Base-by-base conservation (phyloP, 2,329 filamentous ascomycete genomes). In the Curvularia lunata region DNA sequence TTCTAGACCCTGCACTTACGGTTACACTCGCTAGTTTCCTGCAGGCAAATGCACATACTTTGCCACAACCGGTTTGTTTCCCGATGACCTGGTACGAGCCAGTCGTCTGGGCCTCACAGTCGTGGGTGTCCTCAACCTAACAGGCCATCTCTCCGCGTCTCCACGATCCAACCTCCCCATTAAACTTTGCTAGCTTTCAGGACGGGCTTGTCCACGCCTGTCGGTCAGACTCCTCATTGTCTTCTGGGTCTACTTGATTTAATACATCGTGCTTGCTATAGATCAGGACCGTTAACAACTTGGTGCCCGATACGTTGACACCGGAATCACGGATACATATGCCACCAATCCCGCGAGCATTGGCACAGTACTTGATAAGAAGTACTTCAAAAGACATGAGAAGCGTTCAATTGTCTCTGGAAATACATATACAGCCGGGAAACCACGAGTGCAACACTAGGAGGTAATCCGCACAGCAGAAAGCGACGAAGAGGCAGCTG, bases 21-120 rank as follows among this genome's bases (percentile, higher is more conserved):
- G 23, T 27, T 25, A 13, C 34, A 40, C n/a, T 23, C 5, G 9
- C 34, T 49, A 49, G 47, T 30, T 9, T 38, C 32, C 47, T 49
- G 47, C 34, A 49, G 9, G 40, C 23, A 40, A n/a, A 40, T n/a
- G 23, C 34, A 19, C 9, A 30, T 12, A 8, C 34, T 27, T 28
- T 38, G 23, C 47, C 30, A 16, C 34, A 34, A 49, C 23, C 34
- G n/a, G 34, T 23, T 40, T 40, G 23, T 40, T 38, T 40, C 32
- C 47, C 34, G 34, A 40, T 40, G 23, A 27, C 47, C 21, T 49
- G 47, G 47, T 49, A 49, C 23, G 47, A 28, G 47, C 47, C 47
- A 49, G 13, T 27, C n/a, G 34, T 28, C 23, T 28, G 47, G 47
- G 47, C 47, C 47, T 49, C 16, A 8, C 12, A 18, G 47, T 49